Conservation (phyloP, 129 eudicot species). For the Smallanthus sonchifolius region DNA sequence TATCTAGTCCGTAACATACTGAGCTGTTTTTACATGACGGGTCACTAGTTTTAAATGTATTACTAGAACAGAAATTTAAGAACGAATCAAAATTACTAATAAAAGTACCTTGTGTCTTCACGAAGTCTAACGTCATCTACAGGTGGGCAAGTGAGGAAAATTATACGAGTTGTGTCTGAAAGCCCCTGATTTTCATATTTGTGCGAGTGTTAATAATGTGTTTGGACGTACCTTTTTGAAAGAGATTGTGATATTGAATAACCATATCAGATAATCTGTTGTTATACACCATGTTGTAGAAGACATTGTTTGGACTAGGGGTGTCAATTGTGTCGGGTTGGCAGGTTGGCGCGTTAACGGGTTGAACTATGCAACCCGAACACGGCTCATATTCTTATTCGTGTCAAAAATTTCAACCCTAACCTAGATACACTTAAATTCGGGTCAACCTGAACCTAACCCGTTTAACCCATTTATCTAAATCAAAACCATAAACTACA, state of each 20-base stretch:
- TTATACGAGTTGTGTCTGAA: conserved; percentile 62
- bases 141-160: conserved; percentile 79
- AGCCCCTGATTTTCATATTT: conserved; percentile 51
- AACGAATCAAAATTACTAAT: not conserved
- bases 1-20: conserved; percentile 52
- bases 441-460: too few species aligned
- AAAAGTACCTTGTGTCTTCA: conserved; percentile 52
- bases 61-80: not conserved
- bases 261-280: not conserved
- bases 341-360: too few species aligned
- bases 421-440: too few species aligned
- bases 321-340: too few species aligned
- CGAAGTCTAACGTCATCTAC: conserved; percentile 62
- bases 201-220: conserved; percentile 11
- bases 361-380: too few species aligned
- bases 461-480: too few species aligned
- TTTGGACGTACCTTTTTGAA: not conserved
- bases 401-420: too few species aligned
- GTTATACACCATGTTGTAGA: not conserved
- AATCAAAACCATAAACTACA: too few species aligned
- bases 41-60: not conserved
- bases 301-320: not conserved
- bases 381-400: too few species aligned
- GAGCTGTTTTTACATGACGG: conserved; percentile 38
- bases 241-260: conserved; percentile 4